phyloP scores from a whole-genome alignment of 2,329 filamentous ascomycete genomes.

The Hypoxylon sp. region DNA sequence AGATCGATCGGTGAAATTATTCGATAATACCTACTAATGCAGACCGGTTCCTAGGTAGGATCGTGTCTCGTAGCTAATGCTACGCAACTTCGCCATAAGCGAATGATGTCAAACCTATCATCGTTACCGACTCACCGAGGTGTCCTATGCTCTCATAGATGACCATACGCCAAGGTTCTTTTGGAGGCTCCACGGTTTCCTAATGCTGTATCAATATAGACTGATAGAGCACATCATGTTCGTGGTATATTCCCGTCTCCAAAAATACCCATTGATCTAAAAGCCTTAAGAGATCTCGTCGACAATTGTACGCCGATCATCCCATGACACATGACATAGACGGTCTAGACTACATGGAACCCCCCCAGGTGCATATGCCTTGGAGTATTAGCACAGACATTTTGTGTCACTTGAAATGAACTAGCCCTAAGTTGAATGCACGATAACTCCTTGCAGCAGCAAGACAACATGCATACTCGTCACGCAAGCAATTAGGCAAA shows the following conservation, averaged over 20 bases:
- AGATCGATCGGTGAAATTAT: conserved; percentile 17
- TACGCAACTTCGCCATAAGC: conserved; percentile 36
- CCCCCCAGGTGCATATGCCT: too few relatives aligned
- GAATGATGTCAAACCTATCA: conserved; percentile 38
- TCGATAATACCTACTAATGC: conserved; percentile 20
- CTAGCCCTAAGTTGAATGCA: conserved; percentile 23
- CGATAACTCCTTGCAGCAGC: conserved; percentile 33
- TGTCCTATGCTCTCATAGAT: conserved; percentile 16
- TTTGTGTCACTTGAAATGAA: conserved; percentile 32
- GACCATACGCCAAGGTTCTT: conserved; percentile 18
- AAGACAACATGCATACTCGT: conserved; percentile 22
- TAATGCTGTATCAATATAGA: conserved; percentile 11
- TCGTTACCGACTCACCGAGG: conserved; percentile 22
- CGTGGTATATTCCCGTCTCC: conserved; percentile 4
- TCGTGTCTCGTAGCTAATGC: conserved; percentile 26
- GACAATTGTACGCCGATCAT: conserved; percentile 1
- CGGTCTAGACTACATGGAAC: conserved; percentile 35
- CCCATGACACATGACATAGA: conserved; percentile 27
- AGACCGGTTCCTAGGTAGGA: conserved; percentile 17
- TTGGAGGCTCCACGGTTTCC: conserved; percentile 3
- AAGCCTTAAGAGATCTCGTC: background rate
- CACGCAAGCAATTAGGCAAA: conserved; percentile 33
- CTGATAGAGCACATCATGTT: conserved; percentile 3
- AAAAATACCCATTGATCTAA: background rate
- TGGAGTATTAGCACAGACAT: too few relatives aligned